These are phyloP conservation scores for Barbatosphaeria neglecta DNA, from an alignment of 495 filamentous ascomycete species.

Conservation along the genomic window DNA sequence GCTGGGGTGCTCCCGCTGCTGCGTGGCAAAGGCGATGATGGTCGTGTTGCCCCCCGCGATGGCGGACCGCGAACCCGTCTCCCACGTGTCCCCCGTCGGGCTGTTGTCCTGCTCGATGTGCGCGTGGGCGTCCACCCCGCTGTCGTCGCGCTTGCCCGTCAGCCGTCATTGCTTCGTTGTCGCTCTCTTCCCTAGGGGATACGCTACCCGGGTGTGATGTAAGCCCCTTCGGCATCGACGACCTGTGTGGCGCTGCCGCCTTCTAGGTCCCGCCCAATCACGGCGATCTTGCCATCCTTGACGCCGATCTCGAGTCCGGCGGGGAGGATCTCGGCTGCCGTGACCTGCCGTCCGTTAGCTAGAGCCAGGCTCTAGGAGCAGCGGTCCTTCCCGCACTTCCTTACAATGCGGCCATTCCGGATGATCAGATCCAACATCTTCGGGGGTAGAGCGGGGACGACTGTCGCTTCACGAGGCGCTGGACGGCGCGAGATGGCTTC, in stretches of 20 bases:
- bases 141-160: neutral
- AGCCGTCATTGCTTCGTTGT: neutral
- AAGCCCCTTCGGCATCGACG: conserved; percentile 18
- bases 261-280: conserved; percentile 7
- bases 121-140: conserved; percentile 34
- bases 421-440: neutral
- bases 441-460: neutral
- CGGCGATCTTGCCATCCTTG: conserved; percentile 10
- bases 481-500: too few species aligned
- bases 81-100: conserved; percentile 24
- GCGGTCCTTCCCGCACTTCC: too few species aligned
- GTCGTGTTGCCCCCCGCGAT: conserved; percentile 48
- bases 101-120: conserved; percentile 25
- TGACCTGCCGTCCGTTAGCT: conserved; percentile 5
- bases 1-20: conserved; percentile 30
- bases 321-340: conserved; percentile 9
- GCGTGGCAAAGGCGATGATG: conserved; percentile 42
- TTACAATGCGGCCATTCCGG: neutral
- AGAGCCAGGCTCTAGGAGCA: neutral
- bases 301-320: conserved; percentile 9
- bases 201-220: conserved; percentile 20
- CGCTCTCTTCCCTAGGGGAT: neutral
- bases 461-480: neutral
- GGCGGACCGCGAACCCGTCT: conserved; percentile 35
- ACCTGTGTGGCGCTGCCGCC: conserved; percentile 4